These are phyloP conservation scores for Tetrapisispora pingtungensis DNA, from an alignment of 805 yeast species.

Conservation along the genomic window DNA sequence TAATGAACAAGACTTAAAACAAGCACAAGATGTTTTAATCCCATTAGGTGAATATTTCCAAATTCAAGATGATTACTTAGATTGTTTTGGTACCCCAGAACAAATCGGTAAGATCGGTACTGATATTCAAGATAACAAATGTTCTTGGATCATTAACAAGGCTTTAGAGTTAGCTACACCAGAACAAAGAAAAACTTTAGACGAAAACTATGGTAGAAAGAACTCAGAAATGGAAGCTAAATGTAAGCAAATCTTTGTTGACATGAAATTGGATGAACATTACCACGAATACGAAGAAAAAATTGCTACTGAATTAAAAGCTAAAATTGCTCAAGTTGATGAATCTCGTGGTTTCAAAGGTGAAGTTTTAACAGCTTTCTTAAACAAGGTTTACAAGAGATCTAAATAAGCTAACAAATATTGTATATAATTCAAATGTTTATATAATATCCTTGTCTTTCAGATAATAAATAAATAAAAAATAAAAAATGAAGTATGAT, in stretches of 20 bases:
- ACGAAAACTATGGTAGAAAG: slow-evolving; percentile 84
- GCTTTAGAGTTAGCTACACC: slow-evolving; percentile 72
- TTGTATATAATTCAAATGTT: too few relatives aligned
- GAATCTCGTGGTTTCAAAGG: slow-evolving; percentile 90
- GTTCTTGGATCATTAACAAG: slow-evolving; percentile 94
- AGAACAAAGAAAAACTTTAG: slow-evolving; percentile 74
- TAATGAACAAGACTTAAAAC: slow-evolving; percentile 66
- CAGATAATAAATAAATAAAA: too few relatives aligned
- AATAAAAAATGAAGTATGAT: too few relatives aligned
- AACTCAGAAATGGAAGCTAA: slow-evolving; percentile 54
- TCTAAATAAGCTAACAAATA: slow-evolving; percentile 43
- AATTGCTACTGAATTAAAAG: slow-evolving; percentile 52
- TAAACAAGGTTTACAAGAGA: slow-evolving; percentile 89
- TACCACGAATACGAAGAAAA: slow-evolving; percentile 79
- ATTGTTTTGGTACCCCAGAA: slow-evolving; percentile 94
- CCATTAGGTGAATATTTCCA: slow-evolving; percentile 98
- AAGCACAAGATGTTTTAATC: slow-evolving; percentile 76
- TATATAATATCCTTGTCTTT: neutral
- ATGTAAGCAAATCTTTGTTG: slow-evolving; percentile 64
- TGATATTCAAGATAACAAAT: slow-evolving; percentile 95
- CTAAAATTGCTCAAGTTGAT: slow-evolving; percentile 61
- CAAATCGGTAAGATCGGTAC: slow-evolving; percentile 98
- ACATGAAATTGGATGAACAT: slow-evolving; percentile 57
- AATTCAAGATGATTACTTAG: slow-evolving; percentile 94
- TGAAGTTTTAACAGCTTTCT: slow-evolving; percentile 74